A percentile compares a stretch with the other conserved stretches of the same genome.
Evolutionary conservation across 2,329 filamentous ascomycete genomes (phyloP).

Genomic region (Talaromyces marneffei): DNA sequence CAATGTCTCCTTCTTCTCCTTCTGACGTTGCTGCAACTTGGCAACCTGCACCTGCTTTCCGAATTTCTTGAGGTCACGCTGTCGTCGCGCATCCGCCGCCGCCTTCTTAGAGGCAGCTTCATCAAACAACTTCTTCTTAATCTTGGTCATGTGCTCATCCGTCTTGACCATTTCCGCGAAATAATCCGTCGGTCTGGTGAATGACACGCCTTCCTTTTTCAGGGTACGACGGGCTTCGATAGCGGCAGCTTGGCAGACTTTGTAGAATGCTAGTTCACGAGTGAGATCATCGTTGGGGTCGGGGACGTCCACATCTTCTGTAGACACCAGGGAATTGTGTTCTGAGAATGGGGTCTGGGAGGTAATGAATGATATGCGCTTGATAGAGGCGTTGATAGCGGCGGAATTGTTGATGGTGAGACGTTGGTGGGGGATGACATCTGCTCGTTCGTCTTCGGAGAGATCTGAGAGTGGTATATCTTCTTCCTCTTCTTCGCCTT

Average conservation of each 20-base stretch:
- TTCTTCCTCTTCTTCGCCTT: conserved; percentile 71
- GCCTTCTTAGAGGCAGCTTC: conserved; percentile 91
- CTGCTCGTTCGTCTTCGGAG: conserved; percentile 74
- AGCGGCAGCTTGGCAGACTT: conserved; percentile 76
- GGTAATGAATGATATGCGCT: conserved; percentile 54
- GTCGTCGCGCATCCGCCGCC: conserved; percentile 79
- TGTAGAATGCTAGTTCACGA: conserved; percentile 89
- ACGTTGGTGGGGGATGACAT: conserved; percentile 82
- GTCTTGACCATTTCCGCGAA: conserved; percentile 99
- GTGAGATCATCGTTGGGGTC: conserved; percentile 88
- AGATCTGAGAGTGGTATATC: conserved; percentile 86
- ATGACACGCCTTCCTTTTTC: conserved; percentile 74
- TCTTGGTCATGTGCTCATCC: conserved; percentile 96
- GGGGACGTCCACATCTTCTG: conserved; percentile 63
- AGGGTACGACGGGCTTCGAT: conserved; percentile 66
- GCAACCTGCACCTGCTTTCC: conserved; percentile 97
- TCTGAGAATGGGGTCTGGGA: conserved; percentile 70
- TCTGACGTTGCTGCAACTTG: conserved; percentile 88
- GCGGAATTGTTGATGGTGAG: conserved; percentile 96
- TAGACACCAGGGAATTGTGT: conserved; percentile 70
- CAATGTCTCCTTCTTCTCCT: conserved; percentile 84
- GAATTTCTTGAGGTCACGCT: conserved; percentile 96
- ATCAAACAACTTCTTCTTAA: conserved; percentile 88
- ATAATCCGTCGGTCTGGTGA: conserved; percentile 86
- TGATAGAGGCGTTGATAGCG: conserved; percentile 72